A percentile compares a stretch with the other conserved stretches of the same genome.
These are phyloP conservation scores for Wickerhamomyces chaumierensis DNA, from an alignment of 805 yeast genomes.

Conservation along the genomic window DNA sequence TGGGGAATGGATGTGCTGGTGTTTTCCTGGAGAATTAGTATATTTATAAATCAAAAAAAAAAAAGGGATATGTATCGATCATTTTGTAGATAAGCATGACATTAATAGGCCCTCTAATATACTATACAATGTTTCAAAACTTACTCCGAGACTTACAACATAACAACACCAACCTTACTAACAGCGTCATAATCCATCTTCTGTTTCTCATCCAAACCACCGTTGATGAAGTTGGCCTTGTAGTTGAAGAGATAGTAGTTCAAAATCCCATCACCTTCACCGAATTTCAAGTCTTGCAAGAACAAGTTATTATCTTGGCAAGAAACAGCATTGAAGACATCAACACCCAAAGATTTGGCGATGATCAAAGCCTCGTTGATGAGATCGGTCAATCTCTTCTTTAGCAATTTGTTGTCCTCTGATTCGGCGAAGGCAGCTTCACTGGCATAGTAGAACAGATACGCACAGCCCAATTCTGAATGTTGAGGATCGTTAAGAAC, in stretches of 20 bases:
- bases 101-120: no score
- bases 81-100: no score
- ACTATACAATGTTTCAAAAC: no score
- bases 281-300: constrained; percentile 75
- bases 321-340: constrained; percentile 89
- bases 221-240: constrained; percentile 65
- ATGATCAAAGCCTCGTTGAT: constrained; percentile 68
- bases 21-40: no score
- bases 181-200: constrained; percentile 39
- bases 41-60: no score
- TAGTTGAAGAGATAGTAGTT: constrained; percentile 90
- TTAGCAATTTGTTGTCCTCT: constrained; percentile 34
- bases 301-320: constrained; percentile 83
- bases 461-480: constrained; percentile 71
- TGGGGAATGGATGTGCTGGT: no score
- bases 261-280: constrained; percentile 86
- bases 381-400: constrained; percentile 47
- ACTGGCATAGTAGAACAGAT: constrained; percentile 81
- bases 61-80: no score
- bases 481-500: constrained; percentile 59
- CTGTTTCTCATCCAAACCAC: constrained; percentile 60
- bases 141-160: constrained; percentile 40
- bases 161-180: constrained; percentile 86
- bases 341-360: constrained; percentile 58
- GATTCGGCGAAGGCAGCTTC: constrained; percentile 35